Evolutionary conservation across 768 basidiomycete genomes (phyloP), one percentile per base, ranked within the genome.

Genomic region (Neoboletus brunneissimus): DNA sequence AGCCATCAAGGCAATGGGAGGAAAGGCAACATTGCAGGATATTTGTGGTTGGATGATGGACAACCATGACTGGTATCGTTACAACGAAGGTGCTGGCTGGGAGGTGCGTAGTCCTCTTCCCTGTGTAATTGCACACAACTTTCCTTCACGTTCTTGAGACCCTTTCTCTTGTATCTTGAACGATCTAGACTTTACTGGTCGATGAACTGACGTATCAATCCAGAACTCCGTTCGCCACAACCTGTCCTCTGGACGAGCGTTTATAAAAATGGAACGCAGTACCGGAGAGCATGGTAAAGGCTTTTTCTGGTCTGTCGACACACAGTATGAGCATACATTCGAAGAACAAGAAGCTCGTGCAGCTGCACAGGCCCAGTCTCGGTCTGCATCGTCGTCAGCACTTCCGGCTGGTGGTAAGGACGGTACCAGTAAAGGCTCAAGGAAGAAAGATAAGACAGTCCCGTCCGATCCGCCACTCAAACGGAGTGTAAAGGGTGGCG

Each of bases 191-290:
- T 43, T 41, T 52, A 23, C 37, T 57, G 46, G 35, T 38, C 15
- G 37, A 45, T 43, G 40, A 53, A 57, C 62, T 65, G 52, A 63
- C 48, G 32, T n/a, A 43, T 51, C 25, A 49, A 51, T 40, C n/a
- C 67, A 94, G 91, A 94, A 90, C 64, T 96, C 96, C 31, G 88
- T 98, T 45, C 88, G 94, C 22, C 94, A 98, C 67, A 95, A 94
- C 69, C 74, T 99, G n/a, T 95, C 94, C 1, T 91, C 93, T 12
- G 88, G 89, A 67, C 85, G 87, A 47, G 93, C 91, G 0, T 99
- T 99, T 75, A 79, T 90, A 70, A 98, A 98, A 73, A 80, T 91
- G 70, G 91, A 94, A 56, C 81, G 91, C 31, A 88, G 86, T 58
- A 83, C 86, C 7, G 89, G 92, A 56, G 91, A 89, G 76, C 81